Conservation (phyloP, 2,329 filamentous ascomycete genomes). For the Colletotrichum karsti region DNA sequence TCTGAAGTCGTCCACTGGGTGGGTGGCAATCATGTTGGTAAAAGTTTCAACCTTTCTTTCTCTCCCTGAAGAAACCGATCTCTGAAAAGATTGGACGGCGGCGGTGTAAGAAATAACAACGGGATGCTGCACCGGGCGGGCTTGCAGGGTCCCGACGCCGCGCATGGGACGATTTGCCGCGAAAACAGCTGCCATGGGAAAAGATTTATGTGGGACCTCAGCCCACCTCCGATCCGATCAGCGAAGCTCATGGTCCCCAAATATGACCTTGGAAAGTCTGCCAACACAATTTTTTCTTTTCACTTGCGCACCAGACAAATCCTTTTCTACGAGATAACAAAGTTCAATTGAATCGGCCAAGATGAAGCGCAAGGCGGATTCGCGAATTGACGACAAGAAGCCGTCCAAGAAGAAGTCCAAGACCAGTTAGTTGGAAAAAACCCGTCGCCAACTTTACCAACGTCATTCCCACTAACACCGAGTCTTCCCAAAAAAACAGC, state of each 20-base stretch:
- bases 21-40: too few species aligned
- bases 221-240: constrained; percentile 16
- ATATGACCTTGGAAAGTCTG: not conserved
- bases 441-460: not conserved
- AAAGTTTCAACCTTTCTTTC: too few species aligned
- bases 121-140: not conserved
- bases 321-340: not conserved
- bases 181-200: constrained; percentile 24
- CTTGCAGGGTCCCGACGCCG: constrained; percentile 13
- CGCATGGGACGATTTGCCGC: constrained; percentile 24
- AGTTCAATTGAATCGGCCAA: constrained; percentile 31
- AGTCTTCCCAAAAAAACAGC: constrained; percentile 40
- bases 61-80: too few species aligned
- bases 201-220: constrained; percentile 28
- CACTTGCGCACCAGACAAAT: too few species aligned
- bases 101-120: not conserved
- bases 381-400: constrained; percentile 50
- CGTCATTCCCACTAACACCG: constrained; percentile 26
- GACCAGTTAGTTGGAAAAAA: constrained; percentile 51
- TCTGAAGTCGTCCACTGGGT: too few species aligned
- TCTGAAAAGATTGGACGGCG: not conserved
- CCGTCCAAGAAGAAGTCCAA: constrained; percentile 63
- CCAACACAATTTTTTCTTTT: not conserved
- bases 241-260: constrained; percentile 6
- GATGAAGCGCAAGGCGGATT: constrained; percentile 70